Conservation (phyloP, 805 yeast species). For the Kurtzmaniella fragi region DNA sequence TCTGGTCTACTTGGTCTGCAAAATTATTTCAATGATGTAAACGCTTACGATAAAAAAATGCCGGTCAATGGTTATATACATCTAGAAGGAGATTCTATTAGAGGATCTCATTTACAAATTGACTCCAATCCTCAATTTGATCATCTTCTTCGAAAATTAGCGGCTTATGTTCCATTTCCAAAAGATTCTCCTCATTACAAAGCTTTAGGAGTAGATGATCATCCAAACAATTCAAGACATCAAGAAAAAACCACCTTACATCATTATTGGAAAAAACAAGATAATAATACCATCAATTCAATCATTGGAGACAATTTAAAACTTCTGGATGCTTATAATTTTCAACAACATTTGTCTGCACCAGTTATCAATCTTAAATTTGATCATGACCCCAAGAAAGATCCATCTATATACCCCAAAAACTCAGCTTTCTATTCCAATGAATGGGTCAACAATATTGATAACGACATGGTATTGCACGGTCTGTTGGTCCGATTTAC, state of each 20-base stretch:
- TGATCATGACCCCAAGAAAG: slow-evolving; percentile 22
- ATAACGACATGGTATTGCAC: slow-evolving; percentile 24
- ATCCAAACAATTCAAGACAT: slow-evolving; percentile 2
- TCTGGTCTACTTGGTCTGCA: slow-evolving; percentile 30
- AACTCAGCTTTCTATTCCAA: slow-evolving; percentile 30
- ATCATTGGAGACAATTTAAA: slow-evolving; percentile 21
- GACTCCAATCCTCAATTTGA: slow-evolving; percentile 33
- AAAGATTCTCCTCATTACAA: slow-evolving; percentile 14
- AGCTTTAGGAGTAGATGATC: slow-evolving; percentile 10
- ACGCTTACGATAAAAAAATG: slow-evolving; percentile 13
- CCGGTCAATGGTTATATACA: slow-evolving; percentile 33
- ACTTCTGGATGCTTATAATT: slow-evolving; percentile 22
- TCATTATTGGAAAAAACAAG: slow-evolving; percentile 32
- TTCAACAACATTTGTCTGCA: slow-evolving; percentile 24
- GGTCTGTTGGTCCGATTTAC: slow-evolving; percentile 30
- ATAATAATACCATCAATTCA: slow-evolving; percentile 25
- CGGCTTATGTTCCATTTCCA: slow-evolving; percentile 30
- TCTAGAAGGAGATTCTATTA: slow-evolving; percentile 34
- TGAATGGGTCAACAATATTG: slow-evolving; percentile 27
- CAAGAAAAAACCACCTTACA: slow-evolving; percentile 19
- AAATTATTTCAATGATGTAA: slow-evolving; percentile 15
- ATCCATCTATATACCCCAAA: slow-evolving; percentile 23
- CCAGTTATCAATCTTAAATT: slow-evolving; percentile 33
- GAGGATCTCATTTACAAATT: slow-evolving; percentile 31
- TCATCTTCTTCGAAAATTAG: slow-evolving; percentile 21